These are phyloP conservation scores for Trichoderma virens DNA, from an alignment of 495 filamentous ascomycete genomes.

Conservation along the genomic window DNA sequence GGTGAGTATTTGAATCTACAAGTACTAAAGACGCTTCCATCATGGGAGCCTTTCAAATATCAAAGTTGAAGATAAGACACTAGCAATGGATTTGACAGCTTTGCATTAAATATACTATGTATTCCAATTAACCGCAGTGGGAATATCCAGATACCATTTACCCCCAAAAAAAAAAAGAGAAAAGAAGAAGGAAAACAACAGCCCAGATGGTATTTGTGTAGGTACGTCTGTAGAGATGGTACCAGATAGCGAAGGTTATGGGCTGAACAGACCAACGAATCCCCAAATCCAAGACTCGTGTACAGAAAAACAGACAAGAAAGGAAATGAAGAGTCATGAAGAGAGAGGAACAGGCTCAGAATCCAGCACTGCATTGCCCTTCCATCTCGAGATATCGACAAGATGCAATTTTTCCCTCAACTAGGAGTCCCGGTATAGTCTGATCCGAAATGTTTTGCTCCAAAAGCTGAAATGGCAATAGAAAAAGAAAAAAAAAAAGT, in stretches of 20 bases:
- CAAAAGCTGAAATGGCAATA: not conserved
- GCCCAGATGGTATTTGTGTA: not conserved
- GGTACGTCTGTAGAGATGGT: not conserved
- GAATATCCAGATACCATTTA: not conserved
- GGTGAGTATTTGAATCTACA: too few relatives aligned
- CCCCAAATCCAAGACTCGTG: not conserved
- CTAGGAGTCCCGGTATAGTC: not conserved
- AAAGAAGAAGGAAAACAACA: too few relatives aligned
- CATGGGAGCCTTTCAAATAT: too few relatives aligned
- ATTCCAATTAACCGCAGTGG: not conserved
- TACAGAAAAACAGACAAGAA: not conserved
- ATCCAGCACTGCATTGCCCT: not conserved
- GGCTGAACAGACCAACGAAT: not conserved
- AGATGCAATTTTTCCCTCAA: not conserved
- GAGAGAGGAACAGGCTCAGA: not conserved
- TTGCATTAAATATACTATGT: not conserved
- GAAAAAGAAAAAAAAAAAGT: not conserved
- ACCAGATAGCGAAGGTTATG: too few relatives aligned
- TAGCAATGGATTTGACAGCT: too few relatives aligned
- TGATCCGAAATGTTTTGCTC: not conserved
- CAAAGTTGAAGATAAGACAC: too few relatives aligned
- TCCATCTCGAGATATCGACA: not conserved
- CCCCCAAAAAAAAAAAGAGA: not conserved
- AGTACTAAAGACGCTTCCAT: too few relatives aligned
- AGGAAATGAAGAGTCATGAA: not conserved